These are phyloP conservation scores for Astrothelium macrocarpum DNA, from an alignment of 495 filamentous ascomycete species.

Conservation along the genomic window DNA sequence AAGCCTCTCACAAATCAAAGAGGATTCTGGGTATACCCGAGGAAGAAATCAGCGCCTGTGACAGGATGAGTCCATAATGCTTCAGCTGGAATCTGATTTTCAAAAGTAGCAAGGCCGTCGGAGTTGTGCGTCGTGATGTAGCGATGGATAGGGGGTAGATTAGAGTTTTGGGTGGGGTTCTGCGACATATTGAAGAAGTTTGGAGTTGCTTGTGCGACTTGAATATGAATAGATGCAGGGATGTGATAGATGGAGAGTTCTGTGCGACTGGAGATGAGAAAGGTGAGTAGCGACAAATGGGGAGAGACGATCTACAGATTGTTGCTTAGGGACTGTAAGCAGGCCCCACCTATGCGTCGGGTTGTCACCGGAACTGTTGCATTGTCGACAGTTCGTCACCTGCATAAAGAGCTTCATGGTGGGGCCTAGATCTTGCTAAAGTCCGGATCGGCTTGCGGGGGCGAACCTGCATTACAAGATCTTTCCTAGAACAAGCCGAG, in stretches of 20 bases:
- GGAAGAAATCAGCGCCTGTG: slow-evolving; percentile 2
- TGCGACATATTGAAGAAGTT: background rate
- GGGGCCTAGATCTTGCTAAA: no score
- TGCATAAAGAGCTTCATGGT: no score
- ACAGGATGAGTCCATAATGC: background rate
- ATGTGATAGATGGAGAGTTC: background rate
- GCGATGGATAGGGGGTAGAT: slow-evolving; percentile 5
- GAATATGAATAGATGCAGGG: background rate
- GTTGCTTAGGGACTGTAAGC: no score
- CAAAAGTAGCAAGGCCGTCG: slow-evolving; percentile 20
- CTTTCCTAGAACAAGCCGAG: no score
- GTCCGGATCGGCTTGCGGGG: no score
- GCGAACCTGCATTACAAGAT: no score
- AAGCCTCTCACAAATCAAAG: background rate
- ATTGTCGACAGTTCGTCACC: no score
- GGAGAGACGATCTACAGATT: no score
- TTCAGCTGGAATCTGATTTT: slow-evolving; percentile 14
- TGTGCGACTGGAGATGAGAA: no score
- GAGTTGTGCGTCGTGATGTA: slow-evolving; percentile 8
- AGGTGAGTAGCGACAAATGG: no score
- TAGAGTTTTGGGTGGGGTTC: background rate
- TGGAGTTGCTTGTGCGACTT: background rate
- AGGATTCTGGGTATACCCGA: background rate
- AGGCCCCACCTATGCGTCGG: no score
- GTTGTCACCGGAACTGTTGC: no score